These are phyloP conservation scores for Anisogramma anomala DNA, from an alignment of 2,329 filamentous ascomycete genomes.

Conservation along the genomic window DNA sequence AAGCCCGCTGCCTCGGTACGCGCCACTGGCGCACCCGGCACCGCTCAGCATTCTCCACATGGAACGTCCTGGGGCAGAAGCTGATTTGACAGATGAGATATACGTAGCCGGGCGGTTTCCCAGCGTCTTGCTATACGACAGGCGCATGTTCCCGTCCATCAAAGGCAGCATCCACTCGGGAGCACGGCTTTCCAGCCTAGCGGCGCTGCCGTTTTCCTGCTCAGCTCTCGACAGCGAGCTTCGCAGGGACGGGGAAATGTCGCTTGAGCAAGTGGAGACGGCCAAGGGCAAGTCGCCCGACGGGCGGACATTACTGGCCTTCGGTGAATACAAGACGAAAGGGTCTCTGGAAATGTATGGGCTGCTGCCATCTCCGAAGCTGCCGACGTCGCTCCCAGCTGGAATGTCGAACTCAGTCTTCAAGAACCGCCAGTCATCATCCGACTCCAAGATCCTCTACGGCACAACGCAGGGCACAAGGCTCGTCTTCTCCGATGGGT, in stretches of 20 bases:
- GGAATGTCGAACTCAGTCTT: slow-evolving; percentile 38
- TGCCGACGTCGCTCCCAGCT: slow-evolving; percentile 18
- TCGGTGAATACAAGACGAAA: slow-evolving; percentile 84
- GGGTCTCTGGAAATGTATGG: slow-evolving; percentile 84
- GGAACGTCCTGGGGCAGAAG: slow-evolving; percentile 39
- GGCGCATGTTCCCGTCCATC: slow-evolving; percentile 70
- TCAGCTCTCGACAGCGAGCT: slow-evolving; percentile 50
- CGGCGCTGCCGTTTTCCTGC: slow-evolving; percentile 57
- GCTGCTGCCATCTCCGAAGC: slow-evolving; percentile 25
- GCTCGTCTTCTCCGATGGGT: slow-evolving; percentile 72
- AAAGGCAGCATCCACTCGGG: slow-evolving; percentile 74
- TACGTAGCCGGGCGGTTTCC: slow-evolving; percentile 84
- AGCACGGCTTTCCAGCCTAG: slow-evolving; percentile 61
- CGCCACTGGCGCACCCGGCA: slow-evolving; percentile 66
- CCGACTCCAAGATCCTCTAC: slow-evolving; percentile 68
- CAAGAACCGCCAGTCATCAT: slow-evolving; percentile 75
- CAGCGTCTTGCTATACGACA: slow-evolving; percentile 78
- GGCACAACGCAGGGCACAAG: slow-evolving; percentile 71
- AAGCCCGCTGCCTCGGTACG: slow-evolving; percentile 46
- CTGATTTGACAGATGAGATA: slow-evolving; percentile 61
- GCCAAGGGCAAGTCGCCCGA: slow-evolving; percentile 37
- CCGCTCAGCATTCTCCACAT: slow-evolving; percentile 76
- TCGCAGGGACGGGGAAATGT: slow-evolving; percentile 42
- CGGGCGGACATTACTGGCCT: slow-evolving; percentile 63
- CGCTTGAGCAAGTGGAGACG: slow-evolving; percentile 39